Evolutionary conservation across 1,284 basidiomycete genomes (phyloP), one percentile per base, ranked within the genome.

Genomic region (Pholiota adiposa): DNA sequence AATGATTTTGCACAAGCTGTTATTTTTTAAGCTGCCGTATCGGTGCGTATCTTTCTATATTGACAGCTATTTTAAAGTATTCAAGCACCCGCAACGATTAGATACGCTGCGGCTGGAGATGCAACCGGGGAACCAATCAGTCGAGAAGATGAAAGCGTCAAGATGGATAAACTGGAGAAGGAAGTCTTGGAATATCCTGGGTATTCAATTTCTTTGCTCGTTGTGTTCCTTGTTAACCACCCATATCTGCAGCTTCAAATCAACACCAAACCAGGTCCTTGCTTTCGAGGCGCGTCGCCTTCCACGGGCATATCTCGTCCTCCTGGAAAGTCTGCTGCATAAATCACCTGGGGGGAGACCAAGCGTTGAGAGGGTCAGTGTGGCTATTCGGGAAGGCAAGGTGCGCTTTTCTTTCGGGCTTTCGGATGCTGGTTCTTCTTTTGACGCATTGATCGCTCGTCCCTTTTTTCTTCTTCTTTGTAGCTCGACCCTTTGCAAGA

Each of bases 1-100:
- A 18, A 94, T 98, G 90, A 90, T 98, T 44, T 79, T 98, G 11
- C 88, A 97, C 77, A 94, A 94, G 69, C 82, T 97, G 60, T 76
- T 97, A 1, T 98, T 97, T 75, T 94, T 98, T 74, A 83, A 84
- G 31, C 73, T 94, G 19, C 94, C 94, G 0, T 96, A 94, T 55
- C 62, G 70, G 71, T 73, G 46, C 4, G 65, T 60, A 2, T 48
- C 50, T 44, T 49, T 46, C 18, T 11, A 40, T 40, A 21, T n/a
- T 34, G 48, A 43, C 1, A 34, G 41, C n/a, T n/a, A n/a, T n/a
- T n/a, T n/a, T n/a, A n/a, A 4, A 34, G 33, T 44, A 29, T 19
- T 48, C 12, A 53, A 19, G 25, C 12, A 23, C 14, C 18, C 18
- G 33, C 46, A 14, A 3, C 16, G 14, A 9, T 4, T 68, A 80